These are phyloP conservation scores for Myxozyma monticola DNA, from an alignment of 805 yeast genomes.

Conservation along the genomic window DNA sequence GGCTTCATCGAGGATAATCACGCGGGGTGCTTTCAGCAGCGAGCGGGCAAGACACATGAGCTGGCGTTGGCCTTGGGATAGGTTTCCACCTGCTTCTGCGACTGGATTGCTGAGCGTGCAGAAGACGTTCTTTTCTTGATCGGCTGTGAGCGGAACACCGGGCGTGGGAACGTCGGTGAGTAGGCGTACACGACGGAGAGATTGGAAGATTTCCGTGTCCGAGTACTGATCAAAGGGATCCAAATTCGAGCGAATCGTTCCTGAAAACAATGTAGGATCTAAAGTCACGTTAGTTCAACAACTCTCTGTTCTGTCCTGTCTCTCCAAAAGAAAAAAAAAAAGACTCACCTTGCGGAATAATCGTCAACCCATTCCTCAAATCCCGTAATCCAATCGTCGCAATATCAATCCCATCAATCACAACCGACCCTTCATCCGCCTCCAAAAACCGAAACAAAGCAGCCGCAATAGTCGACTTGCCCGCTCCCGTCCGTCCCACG, in stretches of 20 bases:
- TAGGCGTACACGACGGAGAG: conserved; percentile 55
- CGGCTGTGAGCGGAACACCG: no score
- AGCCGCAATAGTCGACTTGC: conserved; percentile 93
- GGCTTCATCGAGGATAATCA: conserved; percentile 71
- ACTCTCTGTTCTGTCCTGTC: no score
- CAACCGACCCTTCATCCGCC: conserved; percentile 55
- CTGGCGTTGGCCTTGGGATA: conserved; percentile 72
- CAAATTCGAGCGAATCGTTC: conserved; percentile 70
- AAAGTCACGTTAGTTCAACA: no score
- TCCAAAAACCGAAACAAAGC: conserved; percentile 74
- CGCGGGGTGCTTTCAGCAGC: conserved; percentile 58
- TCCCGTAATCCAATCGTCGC: conserved; percentile 60
- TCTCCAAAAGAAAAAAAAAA: conserved; percentile 39
- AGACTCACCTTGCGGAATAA: conserved; percentile 80
- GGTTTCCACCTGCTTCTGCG: conserved; percentile 68
- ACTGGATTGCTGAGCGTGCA: conserved; percentile 56
- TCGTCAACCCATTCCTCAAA: conserved; percentile 61
- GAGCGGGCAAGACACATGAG: conserved; percentile 70
- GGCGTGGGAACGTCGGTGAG: conserved; percentile 25
- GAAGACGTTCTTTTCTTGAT: conserved; percentile 59
- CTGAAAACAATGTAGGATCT: conserved; percentile 81
- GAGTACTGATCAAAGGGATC: conserved; percentile 66
- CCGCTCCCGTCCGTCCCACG: conserved; percentile 98
- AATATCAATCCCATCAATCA: conserved; percentile 67
- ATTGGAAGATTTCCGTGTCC: conserved; percentile 67